Percentiles rank a stretch among this genome's conserved stretches.
These are phyloP conservation scores for Puccinia hordei DNA, from an alignment of 1,284 basidiomycete genomes.

Conservation along the genomic window DNA sequence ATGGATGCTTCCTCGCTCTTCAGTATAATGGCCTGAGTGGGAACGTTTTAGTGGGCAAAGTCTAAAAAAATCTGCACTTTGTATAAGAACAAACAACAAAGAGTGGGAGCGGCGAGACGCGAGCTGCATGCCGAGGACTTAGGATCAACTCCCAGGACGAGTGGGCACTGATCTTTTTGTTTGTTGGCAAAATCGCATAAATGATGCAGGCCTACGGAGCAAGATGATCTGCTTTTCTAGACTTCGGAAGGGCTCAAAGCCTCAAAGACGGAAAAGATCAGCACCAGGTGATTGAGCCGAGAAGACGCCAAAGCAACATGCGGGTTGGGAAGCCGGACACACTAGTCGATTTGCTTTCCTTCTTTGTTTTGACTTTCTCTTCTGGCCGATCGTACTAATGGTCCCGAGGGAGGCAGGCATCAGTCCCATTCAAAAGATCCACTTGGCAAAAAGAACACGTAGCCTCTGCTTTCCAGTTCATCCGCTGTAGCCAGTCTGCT, in stretches of 20 bases:
- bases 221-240: conserved; percentile 10
- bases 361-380: not conserved
- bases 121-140: not conserved
- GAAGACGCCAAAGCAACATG: conserved; percentile 9
- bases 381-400: not conserved
- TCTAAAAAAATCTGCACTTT: too few relatives aligned
- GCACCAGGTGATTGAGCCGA: not conserved
- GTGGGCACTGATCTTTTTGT: not conserved
- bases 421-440: not conserved
- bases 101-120: not conserved
- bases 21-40: too few relatives aligned
- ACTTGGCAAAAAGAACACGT: not conserved
- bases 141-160: not conserved
- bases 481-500: not conserved
- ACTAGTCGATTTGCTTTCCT: not conserved
- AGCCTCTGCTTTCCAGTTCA: not conserved
- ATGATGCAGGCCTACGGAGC: not conserved
- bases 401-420: not conserved
- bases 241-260: not conserved
- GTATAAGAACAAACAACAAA: too few relatives aligned
- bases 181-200: not conserved
- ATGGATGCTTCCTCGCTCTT: too few relatives aligned
- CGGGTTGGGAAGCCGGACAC: not conserved
- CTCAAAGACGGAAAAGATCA: not conserved
- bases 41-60: too few relatives aligned